These are phyloP conservation scores for Mortierella claussenii DNA, from an alignment of 192 early-diverging fungal species.

Conservation along the genomic window DNA sequence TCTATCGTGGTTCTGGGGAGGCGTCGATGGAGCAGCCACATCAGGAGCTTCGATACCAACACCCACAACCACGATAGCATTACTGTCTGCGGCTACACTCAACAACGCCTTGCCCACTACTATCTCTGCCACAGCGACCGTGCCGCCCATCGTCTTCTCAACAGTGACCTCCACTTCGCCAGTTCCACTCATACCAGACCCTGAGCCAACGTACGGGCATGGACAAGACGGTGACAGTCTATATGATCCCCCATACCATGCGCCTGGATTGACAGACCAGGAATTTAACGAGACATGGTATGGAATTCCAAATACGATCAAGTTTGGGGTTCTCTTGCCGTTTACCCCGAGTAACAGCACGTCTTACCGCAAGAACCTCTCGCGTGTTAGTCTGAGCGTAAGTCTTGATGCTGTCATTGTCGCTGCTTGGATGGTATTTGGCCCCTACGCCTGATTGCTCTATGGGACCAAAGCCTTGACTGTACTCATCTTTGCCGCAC, in stretches of 20 bases:
- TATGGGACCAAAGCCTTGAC: no score
- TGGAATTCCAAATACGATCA: conserved; percentile 20
- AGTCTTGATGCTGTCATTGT: background rate
- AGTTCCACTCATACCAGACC: background rate
- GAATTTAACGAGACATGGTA: conserved; percentile 28
- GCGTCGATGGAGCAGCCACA: no score
- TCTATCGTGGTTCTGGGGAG: no score
- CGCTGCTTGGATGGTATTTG: no score
- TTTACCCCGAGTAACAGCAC: conserved; percentile 2
- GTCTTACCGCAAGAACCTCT: background rate
- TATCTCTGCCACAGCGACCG: no score
- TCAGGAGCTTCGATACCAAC: no score
- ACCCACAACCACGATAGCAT: no score
- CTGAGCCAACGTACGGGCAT: background rate
- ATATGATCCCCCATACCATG: conserved; percentile 26
- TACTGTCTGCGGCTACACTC: no score
- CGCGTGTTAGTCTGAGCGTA: conserved; percentile 35
- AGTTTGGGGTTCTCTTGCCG: conserved; percentile 35
- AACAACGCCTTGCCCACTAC: no score
- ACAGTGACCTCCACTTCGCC: background rate
- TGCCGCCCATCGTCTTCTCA: no score
- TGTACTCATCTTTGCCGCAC: background rate
- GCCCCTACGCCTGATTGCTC: no score
- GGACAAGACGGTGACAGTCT: background rate
- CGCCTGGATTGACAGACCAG: conserved; percentile 23